Evolutionary conservation across 225 moss, liverwort and hornwort genomes (phyloP).

Genomic region (Takakia lepidozioides): DNA sequence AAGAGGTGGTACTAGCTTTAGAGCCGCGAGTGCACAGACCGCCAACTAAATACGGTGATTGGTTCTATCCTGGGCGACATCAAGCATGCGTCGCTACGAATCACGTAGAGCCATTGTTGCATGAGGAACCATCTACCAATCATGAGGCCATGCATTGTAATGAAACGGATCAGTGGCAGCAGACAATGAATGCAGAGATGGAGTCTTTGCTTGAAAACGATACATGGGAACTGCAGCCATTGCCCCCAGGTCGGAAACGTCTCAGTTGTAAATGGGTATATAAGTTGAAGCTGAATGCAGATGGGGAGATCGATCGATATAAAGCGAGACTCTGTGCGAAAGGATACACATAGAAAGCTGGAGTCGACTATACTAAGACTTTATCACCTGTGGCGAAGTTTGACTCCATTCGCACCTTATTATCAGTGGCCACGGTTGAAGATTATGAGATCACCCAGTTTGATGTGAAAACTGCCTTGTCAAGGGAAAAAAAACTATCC

Average conservation of each 20-base stretch:
- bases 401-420: neutral
- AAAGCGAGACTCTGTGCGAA: neutral
- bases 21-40: too few relatives aligned
- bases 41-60: neutral
- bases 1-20: too few relatives aligned
- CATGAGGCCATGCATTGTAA: neutral
- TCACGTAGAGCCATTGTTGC: neutral
- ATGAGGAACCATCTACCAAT: too few relatives aligned
- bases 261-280: conserved; percentile 3
- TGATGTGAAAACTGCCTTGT: conserved; percentile 1
- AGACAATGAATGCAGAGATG: neutral
- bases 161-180: neutral
- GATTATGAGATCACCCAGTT: neutral
- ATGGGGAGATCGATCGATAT: too few relatives aligned
- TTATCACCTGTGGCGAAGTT: too few relatives aligned
- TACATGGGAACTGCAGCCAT: neutral
- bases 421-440: neutral
- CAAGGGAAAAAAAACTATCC: neutral
- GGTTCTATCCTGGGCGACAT: neutral
- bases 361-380: neutral
- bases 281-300: neutral
- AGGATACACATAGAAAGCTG: conserved; percentile 2
- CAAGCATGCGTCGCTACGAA: neutral
- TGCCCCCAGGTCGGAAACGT: neutral
- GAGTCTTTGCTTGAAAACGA: neutral